Evolutionary conservation across 768 basidiomycete genomes (phyloP), one percentile per base, ranked within the genome.

Genomic region (Russula compacta): DNA sequence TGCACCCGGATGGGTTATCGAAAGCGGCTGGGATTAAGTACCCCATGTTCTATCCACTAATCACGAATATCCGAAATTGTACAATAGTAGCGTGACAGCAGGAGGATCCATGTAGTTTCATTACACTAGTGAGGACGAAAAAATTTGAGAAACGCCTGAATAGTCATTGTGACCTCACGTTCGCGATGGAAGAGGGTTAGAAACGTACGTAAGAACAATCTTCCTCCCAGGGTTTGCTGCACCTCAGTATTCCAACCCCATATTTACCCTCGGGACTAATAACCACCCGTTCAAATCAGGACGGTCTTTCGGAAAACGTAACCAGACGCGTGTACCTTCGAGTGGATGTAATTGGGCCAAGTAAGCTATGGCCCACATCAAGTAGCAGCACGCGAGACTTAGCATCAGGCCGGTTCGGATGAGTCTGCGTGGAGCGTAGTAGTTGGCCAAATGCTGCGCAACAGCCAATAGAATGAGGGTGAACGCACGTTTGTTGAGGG

Each of bases 301-400:
- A 19, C 2, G 14, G 17, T 11, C 12, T 17, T 7, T 15, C 11
- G 42, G 1, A 12, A 15, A 36, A 14, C 15, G 21, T 36, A 47
- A 49, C 9, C 11, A 24, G 14, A 75, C 83, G 63, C 3, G 49
- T 54, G 14, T 65, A 95, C 95, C 75, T 69, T 95, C 85, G 53
- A 98, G 79, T 40, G 95, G 95, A 70, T 98, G 85, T 53, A 97
- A 73, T 70, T 98, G 95, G 1, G 94, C 93, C 71, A 97, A 79
- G 74, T 95, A 98, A n/a, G 95, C 94, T 69, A 95, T 83, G 76
- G 87, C 87, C 95, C 95, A 98, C 85, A 98, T 86, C 68, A 98
- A 82, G 76, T 94, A 98, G 74, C 91, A 95, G 58, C 82, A 87
- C 3, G 83, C 77, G 17, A 98, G 73, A 2, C 89, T 81, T 63